Evolutionary conservation across 2,329 filamentous ascomycete genomes (phyloP).

Genomic region (Cadophora sp.): DNA sequence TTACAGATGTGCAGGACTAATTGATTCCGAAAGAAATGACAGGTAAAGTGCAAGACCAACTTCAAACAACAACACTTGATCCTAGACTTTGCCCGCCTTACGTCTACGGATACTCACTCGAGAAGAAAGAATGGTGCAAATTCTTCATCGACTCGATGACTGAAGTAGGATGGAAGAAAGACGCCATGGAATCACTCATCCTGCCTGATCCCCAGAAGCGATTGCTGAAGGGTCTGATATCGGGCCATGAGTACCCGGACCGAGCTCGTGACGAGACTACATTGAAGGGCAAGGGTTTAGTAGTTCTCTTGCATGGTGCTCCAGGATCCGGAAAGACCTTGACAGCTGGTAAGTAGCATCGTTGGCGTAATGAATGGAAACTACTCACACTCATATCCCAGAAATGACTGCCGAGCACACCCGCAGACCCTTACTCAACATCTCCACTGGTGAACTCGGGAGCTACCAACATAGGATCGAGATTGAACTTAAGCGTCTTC

Average conservation of each 20-base stretch:
- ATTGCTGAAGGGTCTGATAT: slow-evolving; percentile 26
- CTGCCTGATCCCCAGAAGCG: slow-evolving; percentile 25
- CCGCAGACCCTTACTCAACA: slow-evolving; percentile 27
- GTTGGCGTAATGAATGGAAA: no score
- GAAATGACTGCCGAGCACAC: slow-evolving; percentile 32
- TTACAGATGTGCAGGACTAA: not conserved
- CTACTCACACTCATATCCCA: not conserved
- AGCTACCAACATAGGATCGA: slow-evolving; percentile 29
- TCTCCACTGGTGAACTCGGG: slow-evolving; percentile 30
- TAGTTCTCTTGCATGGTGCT: slow-evolving; percentile 29
- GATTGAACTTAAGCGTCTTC: slow-evolving; percentile 58
- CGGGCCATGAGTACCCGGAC: slow-evolving; percentile 29
- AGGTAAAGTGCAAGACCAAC: not conserved
- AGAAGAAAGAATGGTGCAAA: slow-evolving; percentile 33
- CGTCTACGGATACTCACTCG: slow-evolving; percentile 29
- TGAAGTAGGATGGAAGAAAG: slow-evolving; percentile 22
- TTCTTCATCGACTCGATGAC: slow-evolving; percentile 27
- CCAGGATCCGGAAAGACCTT: slow-evolving; percentile 33
- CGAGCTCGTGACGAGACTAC: slow-evolving; percentile 24
- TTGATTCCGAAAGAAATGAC: not conserved
- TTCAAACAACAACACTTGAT: slow-evolving; percentile 17
- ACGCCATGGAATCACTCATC: slow-evolving; percentile 25
- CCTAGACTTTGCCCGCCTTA: slow-evolving; percentile 29
- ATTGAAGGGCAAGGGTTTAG: slow-evolving; percentile 32
- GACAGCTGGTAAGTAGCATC: slow-evolving; percentile 46